Base-by-base conservation (phyloP, 148 eudicot genomes). In the Persicaria maculosa region DNA sequence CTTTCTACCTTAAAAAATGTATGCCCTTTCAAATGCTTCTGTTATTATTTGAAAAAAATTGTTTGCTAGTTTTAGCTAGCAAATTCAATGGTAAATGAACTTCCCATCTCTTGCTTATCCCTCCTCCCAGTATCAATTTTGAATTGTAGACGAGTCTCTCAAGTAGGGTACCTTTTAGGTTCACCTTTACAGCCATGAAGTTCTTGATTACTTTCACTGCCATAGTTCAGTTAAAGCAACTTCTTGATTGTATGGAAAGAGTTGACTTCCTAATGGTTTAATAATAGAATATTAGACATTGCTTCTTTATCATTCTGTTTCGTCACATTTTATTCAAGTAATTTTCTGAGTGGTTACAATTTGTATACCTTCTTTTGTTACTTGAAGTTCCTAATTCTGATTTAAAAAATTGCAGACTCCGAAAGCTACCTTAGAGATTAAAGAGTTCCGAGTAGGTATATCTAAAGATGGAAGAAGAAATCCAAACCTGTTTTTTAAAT, bases 391-490 rank as follows among this genome's bases (percentile, higher is more conserved):
- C 19, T 68, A 67, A 65, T 72, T 31, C 62, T 50, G 46, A 50
- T 12, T 50, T 61, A 54, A 52, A 76, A 59, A 67, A 55, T 64
- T 86, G 81, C 98, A 95, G 99, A 89, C 88, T 62, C 93, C 97
- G 67, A 92, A 92, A 79, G 93, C 88, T 80, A 83, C 85, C 73
- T 46, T 92, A 72, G 97, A 95, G 79, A 79, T 90, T 74, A 90
- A 92, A 84, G 93, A 95, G 61, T 83, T 95, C 78, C 81, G 79
- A 78, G 89, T 90, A 59, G 97, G 90, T 77, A 83, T 90, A 80
- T 89, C 87, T 47, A 92, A 90, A 83, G 92, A 86, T 78, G 96
- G 88, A 75, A 90, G 85, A 76, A 77, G 91, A 14, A 87, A 86
- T 85, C 83, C 89, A 20, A 80, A 84, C 61, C 82, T 95, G 80